Percentiles rank a stretch among this genome's conserved stretches.
These are phyloP conservation scores for Erigeron canadensis DNA, from an alignment of 129 eudicot species.

Conservation along the genomic window DNA sequence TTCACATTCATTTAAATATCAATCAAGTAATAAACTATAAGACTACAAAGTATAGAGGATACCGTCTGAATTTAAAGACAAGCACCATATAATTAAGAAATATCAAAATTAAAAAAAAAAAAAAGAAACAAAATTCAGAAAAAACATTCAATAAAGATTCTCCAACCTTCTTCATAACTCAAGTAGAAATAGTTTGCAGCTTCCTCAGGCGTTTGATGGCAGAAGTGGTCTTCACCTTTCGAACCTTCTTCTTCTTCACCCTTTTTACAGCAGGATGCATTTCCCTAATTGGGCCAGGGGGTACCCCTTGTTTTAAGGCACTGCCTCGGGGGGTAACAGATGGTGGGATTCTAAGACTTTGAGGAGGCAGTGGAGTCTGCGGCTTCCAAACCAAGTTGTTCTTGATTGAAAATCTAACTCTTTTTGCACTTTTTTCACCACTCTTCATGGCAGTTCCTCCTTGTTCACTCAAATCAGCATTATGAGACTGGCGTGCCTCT, in stretches of 20 bases:
- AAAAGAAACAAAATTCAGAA: background rate
- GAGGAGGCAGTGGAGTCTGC: slow-evolving; percentile 83
- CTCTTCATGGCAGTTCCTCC: slow-evolving; percentile 44
- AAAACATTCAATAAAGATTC: slow-evolving; percentile 15
- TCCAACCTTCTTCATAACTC: slow-evolving; percentile 34
- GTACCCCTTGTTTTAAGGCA: slow-evolving; percentile 89
- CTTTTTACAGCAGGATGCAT: slow-evolving; percentile 53
- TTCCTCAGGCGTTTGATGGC: slow-evolving; percentile 55
- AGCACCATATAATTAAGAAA: slow-evolving; percentile 22
- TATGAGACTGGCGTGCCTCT: slow-evolving; percentile 20
- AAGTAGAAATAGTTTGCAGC: slow-evolving; percentile 42
- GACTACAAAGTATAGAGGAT: slow-evolving; percentile 30
- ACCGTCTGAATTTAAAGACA: slow-evolving; percentile 26
- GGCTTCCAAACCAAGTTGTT: slow-evolving; percentile 94
- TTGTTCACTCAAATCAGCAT: slow-evolving; percentile 15
- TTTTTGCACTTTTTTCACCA: slow-evolving; percentile 68
- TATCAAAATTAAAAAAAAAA: slow-evolving; percentile 12
- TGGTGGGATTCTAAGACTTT: slow-evolving; percentile 81
- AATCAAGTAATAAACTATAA: slow-evolving; percentile 29
- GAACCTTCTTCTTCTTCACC: slow-evolving; percentile 56
- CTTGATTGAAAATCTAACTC: slow-evolving; percentile 84
- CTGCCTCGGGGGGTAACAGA: slow-evolving; percentile 93
- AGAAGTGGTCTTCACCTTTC: slow-evolving; percentile 49
- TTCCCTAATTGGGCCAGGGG: slow-evolving; percentile 90
- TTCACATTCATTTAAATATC: slow-evolving; percentile 26